Evolutionary conservation across 176 grass and related monocot genomes (phyloP), one percentile per base, ranked within the genome.

Genomic region (Oryza glaberrima): DNA sequence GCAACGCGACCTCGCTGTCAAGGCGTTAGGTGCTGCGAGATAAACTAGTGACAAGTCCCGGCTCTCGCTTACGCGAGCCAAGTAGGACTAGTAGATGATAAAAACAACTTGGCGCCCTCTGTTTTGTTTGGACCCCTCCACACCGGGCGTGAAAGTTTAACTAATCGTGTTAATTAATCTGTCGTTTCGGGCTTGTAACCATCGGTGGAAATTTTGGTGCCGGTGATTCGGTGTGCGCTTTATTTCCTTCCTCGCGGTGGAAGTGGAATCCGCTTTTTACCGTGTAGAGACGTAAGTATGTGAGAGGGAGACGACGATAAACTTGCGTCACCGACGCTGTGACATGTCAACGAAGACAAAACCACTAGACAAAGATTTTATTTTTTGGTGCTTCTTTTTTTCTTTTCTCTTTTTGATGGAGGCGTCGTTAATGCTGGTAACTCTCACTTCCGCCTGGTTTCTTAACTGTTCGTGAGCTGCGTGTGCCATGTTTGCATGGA

Each of bases 31-130:
- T 73, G 56, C 46, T 35, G 16, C 7, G 75, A 3, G 2, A 77
- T 38, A 74, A 73, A 43, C 75, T 10, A 25, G 61, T 13, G 70
- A 85, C 82, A 69, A 70, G 82, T 80, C 87, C 13, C 5, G 16
- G 38, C 38, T 40, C 51, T 69, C 72, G 43, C 67, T n/a, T 9
- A 65, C 70, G 14, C n/a, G 3, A 1, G 38, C 22, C 65, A 14
- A 45, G n/a, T 7, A 30, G 28, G 1, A 30, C 28, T 30, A 58
- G 19, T 7, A 58, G 19, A 63, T 12, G 32, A 43, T 19, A 43
- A 61, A 78, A 54, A 78, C 56, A 51, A 20, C 26, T 51, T 26
- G 49, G 20, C 20, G 58, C 58, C 58, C 20, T 63, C 58, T 22
- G 58, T 63, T 63, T 63, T 63, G 58, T 63, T 63, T 63, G 58